Conservation (phyloP, 73 alveolate species). For the Tetrahymena thermophila region DNA sequence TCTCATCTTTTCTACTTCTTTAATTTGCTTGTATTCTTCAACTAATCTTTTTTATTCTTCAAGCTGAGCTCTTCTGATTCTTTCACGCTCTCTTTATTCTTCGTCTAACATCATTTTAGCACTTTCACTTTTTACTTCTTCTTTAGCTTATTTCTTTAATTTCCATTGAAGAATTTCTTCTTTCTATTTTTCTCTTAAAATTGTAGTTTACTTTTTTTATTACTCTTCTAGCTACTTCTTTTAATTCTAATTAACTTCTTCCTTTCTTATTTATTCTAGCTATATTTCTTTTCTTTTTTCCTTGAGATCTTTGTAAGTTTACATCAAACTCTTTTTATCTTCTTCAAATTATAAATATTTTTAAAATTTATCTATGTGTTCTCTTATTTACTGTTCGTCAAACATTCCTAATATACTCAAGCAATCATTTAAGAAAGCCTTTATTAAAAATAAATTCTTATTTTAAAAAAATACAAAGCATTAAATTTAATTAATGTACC, state of each 20-base stretch:
- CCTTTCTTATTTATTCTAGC: neutral
- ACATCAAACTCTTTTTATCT: neutral
- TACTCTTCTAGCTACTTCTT: neutral
- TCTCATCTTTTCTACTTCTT: neutral
- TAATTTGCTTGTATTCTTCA: neutral
- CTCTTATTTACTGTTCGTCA: neutral
- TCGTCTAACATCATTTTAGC: neutral
- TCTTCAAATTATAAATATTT: neutral
- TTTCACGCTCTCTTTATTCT: neutral
- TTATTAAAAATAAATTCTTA: neutral
- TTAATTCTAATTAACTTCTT: neutral
- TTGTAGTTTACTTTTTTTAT: neutral
- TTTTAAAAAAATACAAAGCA: neutral
- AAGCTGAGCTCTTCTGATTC: neutral
- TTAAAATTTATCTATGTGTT: neutral
- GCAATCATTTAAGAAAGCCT: neutral
- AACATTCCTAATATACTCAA: neutral
- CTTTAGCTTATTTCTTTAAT: neutral
- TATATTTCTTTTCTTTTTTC: neutral
- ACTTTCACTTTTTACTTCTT: neutral
- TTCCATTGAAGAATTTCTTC: neutral
- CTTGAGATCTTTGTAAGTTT: neutral
- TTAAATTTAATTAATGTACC: neutral
- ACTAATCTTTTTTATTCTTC: neutral
- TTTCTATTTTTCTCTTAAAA: neutral